Conservation (phyloP, 495 filamentous ascomycete species). For the Lasiosphaeria miniovina region DNA sequence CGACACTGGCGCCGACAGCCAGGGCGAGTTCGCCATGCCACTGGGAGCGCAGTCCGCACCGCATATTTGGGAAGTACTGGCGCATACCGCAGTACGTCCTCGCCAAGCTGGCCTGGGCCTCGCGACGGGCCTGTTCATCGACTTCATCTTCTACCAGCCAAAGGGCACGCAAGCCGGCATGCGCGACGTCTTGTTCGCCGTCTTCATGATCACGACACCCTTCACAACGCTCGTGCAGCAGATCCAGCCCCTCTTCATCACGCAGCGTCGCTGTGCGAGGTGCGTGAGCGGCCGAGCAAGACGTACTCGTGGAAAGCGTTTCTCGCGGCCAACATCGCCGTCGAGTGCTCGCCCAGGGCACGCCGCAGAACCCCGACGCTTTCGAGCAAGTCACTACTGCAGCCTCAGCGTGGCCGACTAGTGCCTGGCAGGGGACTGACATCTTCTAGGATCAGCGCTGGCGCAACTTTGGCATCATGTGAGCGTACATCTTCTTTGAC, state of each 20-base stretch:
- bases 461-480: conserved; percentile 54
- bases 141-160: conserved; percentile 72
- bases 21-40: conserved; percentile 31
- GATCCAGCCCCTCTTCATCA: conserved; percentile 66
- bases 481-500: conserved; percentile 54
- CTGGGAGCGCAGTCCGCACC: conserved; percentile 42
- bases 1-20: neutral
- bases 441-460: conserved; percentile 49
- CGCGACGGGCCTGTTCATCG: conserved; percentile 59
- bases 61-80: conserved; percentile 77
- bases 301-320: conserved; percentile 73
- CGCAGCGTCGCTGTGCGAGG: conserved; percentile 62
- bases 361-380: conserved; percentile 45
- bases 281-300: conserved; percentile 65
- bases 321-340: conserved; percentile 63
- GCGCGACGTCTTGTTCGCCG: conserved; percentile 63
- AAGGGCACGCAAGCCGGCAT: conserved; percentile 56
- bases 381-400: conserved; percentile 44
- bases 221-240: conserved; percentile 62
- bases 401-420: conserved; percentile 45
- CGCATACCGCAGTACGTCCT: conserved; percentile 71
- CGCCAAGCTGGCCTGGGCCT: conserved; percentile 48
- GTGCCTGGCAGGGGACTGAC: conserved; percentile 42
- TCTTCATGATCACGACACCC: conserved; percentile 71
- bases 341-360: conserved; percentile 55